Percentiles rank a stretch among this genome's conserved stretches.
phyloP scores from a whole-genome alignment of 768 basidiomycete species.

The Panaeolus cyanescens region DNA sequence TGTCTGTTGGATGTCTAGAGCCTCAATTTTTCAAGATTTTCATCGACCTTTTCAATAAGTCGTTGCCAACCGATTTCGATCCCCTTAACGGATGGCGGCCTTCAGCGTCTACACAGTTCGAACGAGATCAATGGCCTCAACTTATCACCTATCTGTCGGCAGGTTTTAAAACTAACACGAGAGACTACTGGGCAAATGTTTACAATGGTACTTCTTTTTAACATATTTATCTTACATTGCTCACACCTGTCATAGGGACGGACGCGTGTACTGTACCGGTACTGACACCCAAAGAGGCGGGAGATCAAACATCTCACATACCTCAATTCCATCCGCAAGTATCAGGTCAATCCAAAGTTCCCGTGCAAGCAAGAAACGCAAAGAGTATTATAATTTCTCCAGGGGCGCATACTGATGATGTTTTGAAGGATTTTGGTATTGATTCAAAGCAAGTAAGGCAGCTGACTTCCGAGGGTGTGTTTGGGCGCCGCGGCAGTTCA shows the following conservation, averaged over 20 bases:
- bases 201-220: slow-evolving; percentile 58
- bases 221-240: neutral
- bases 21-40: slow-evolving; percentile 71
- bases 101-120: slow-evolving; percentile 41
- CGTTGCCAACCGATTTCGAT: slow-evolving; percentile 46
- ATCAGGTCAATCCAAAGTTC: slow-evolving; percentile 5
- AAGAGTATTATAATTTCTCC: slow-evolving; percentile 33
- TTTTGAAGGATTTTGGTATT: slow-evolving; percentile 55
- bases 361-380: neutral
- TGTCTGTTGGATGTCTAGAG: slow-evolving; percentile 78
- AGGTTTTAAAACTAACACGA: slow-evolving; percentile 61
- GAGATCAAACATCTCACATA: slow-evolving; percentile 38
- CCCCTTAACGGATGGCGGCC: slow-evolving; percentile 58
- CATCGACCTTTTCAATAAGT: slow-evolving; percentile 51
- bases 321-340: slow-evolving; percentile 59
- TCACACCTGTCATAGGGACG: slow-evolving; percentile 42
- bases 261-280: slow-evolving; percentile 78
- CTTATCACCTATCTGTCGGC: slow-evolving; percentile 56
- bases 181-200: slow-evolving; percentile 69
- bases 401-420: slow-evolving; percentile 54
- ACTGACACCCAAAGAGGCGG: slow-evolving; percentile 63
- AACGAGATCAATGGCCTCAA: slow-evolving; percentile 56
- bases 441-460: slow-evolving; percentile 36
- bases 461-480: slow-evolving; percentile 48
- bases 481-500: slow-evolving; percentile 28